Conservation (phyloP, 2,329 filamentous ascomycete genomes). For the Chaetomium strumarium region DNA sequence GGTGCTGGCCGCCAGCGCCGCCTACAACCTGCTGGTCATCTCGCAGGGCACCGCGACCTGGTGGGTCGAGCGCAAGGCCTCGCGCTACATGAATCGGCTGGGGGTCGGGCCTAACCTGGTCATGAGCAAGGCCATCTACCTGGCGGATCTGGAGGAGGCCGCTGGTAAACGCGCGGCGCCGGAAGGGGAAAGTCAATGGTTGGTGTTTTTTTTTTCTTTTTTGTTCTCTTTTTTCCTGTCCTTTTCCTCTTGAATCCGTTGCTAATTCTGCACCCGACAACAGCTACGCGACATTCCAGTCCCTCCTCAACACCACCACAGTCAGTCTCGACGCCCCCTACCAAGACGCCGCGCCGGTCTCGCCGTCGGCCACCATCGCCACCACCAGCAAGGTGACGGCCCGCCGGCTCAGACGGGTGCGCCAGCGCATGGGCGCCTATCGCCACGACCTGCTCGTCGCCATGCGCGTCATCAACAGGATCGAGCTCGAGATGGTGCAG, state of each 20-base stretch:
- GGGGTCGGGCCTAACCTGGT: slow-evolving; percentile 72
- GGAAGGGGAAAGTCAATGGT: slow-evolving; percentile 43
- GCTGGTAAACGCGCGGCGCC: slow-evolving; percentile 31
- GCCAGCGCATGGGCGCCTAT: slow-evolving; percentile 76
- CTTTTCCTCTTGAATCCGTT: background rate
- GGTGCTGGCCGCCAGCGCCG: slow-evolving; percentile 60
- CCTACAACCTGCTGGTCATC: slow-evolving; percentile 70
- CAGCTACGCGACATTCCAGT: slow-evolving; percentile 56
- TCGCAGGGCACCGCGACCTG: slow-evolving; percentile 68
- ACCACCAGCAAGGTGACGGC: slow-evolving; percentile 49
- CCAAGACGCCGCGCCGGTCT: slow-evolving; percentile 38
- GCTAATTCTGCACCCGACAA: background rate
- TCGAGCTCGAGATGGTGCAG: slow-evolving; percentile 79
- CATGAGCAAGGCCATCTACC: slow-evolving; percentile 81
- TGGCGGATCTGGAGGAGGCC: slow-evolving; percentile 71
- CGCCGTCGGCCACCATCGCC: slow-evolving; percentile 23
- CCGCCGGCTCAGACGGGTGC: slow-evolving; percentile 66
- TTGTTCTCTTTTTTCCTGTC: background rate
- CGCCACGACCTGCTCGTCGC: slow-evolving; percentile 88
- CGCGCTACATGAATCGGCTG: slow-evolving; percentile 72
- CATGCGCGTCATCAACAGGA: slow-evolving; percentile 79
- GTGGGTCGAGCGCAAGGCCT: slow-evolving; percentile 80
- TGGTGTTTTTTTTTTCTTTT: slow-evolving; percentile 21
- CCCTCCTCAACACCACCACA: slow-evolving; percentile 51
- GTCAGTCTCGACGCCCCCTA: slow-evolving; percentile 53